These are phyloP conservation scores for Magnaporthiopsis rhizophila DNA, from an alignment of 2,329 filamentous ascomycete species.

Conservation along the genomic window DNA sequence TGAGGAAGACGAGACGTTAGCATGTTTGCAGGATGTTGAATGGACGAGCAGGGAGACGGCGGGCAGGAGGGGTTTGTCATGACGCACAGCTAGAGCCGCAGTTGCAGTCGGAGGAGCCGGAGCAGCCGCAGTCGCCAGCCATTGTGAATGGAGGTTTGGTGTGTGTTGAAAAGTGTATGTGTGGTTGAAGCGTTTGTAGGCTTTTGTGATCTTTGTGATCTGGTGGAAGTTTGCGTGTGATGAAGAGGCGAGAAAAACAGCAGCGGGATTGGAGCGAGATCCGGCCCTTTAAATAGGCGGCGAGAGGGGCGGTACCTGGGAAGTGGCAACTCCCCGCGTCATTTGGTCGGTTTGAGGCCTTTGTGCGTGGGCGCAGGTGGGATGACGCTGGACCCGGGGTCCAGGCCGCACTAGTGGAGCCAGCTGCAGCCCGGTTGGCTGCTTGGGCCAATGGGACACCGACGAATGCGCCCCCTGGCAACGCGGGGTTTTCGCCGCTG, in stretches of 20 bases:
- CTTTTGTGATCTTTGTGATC: not conserved
- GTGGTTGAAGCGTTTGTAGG: not conserved
- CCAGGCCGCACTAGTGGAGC: not conserved
- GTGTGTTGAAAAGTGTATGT: not conserved
- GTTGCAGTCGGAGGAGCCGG: conserved; percentile 4
- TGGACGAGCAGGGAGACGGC: no score
- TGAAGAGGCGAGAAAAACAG: not conserved
- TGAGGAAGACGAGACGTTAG: not conserved
- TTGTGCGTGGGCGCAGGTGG: conserved; percentile 3
- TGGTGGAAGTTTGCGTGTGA: not conserved
- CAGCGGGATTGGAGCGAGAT: not conserved
- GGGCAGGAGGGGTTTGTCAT: not conserved
- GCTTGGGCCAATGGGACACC: not conserved
- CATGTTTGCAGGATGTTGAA: not conserved
- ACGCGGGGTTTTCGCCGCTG: not conserved
- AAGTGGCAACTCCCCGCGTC: not conserved
- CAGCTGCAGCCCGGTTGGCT: not conserved
- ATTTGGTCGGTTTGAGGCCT: conserved; percentile 1
- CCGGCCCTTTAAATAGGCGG: conserved; percentile 1
- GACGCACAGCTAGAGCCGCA: conserved; percentile 6
- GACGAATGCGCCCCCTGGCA: not conserved
- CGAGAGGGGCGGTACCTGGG: not conserved
- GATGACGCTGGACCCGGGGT: conserved; percentile 1
- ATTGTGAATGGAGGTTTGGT: conserved; percentile 4
- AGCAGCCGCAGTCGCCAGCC: conserved; percentile 8